Evolutionary conservation across 2,329 filamentous ascomycete genomes (phyloP).

Genomic region (Plenodomus biglobosus): DNA sequence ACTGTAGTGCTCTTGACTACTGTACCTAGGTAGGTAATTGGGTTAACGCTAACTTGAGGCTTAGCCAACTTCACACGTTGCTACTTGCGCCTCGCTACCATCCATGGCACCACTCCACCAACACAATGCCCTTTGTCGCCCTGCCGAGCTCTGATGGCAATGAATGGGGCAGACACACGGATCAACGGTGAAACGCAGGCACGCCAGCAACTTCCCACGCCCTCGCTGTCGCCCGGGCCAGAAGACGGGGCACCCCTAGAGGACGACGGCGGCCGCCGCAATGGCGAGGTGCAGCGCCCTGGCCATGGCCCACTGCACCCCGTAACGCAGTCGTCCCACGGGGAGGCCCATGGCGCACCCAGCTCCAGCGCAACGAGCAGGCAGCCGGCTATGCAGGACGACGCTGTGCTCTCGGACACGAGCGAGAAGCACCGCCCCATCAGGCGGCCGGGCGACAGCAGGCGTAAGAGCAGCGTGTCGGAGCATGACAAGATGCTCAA

Average conservation of each 20-base stretch:
- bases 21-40: too few relatives aligned
- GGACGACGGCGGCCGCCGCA: slow-evolving; percentile 9
- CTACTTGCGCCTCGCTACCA: slow-evolving; percentile 3
- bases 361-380: slow-evolving; percentile 21
- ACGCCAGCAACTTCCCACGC: slow-evolving; percentile 33
- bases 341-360: slow-evolving; percentile 13
- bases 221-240: slow-evolving; percentile 28
- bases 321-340: slow-evolving; percentile 9
- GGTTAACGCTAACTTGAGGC: too few relatives aligned
- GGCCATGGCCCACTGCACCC: too few relatives aligned
- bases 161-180: slow-evolving; percentile 34
- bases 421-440: slow-evolving; percentile 37
- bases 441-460: slow-evolving; percentile 39
- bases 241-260: slow-evolving; percentile 23
- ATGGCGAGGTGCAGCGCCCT: slow-evolving; percentile 9
- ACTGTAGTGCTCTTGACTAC: too few relatives aligned
- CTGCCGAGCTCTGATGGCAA: slow-evolving; percentile 18
- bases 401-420: slow-evolving; percentile 37
- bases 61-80: too few relatives aligned
- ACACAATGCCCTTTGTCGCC: slow-evolving; percentile 1
- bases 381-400: slow-evolving; percentile 29
- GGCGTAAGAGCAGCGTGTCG: slow-evolving; percentile 40
- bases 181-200: slow-evolving; percentile 18
- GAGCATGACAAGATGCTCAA: slow-evolving; percentile 51
- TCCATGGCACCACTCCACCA: too few relatives aligned